Percentiles rank a stretch among this genome's conserved stretches.
Evolutionary conservation across 2,329 filamentous ascomycete genomes (phyloP).

Genomic region (Clonostachys solani): DNA sequence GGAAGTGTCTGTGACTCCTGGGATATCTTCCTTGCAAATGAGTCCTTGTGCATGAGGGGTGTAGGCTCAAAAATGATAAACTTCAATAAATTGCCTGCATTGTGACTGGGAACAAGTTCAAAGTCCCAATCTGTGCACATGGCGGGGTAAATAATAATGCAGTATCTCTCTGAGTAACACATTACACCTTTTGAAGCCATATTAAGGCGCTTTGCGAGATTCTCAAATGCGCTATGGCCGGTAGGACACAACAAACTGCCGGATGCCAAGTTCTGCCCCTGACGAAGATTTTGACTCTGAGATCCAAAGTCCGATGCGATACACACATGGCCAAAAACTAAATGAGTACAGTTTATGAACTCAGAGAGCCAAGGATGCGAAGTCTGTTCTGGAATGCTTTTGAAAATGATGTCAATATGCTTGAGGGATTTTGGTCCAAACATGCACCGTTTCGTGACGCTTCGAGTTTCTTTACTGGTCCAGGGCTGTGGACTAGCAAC

Average conservation of each 20-base stretch:
- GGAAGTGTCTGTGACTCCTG: no score
- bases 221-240: slow-evolving; percentile 11
- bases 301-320: slow-evolving; percentile 19
- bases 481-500: no score
- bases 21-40: no score
- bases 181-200: slow-evolving; percentile 28
- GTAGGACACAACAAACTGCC: slow-evolving; percentile 11
- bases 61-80: slow-evolving; percentile 28
- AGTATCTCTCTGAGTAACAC: slow-evolving; percentile 19
- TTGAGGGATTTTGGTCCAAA: neutral
- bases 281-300: neutral
- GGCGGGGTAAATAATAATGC: slow-evolving; percentile 32
- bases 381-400: neutral
- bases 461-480: neutral
- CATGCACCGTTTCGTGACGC: neutral
- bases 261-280: slow-evolving; percentile 1
- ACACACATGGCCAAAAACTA: slow-evolving; percentile 28
- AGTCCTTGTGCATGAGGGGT: neutral
- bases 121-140: slow-evolving; percentile 26
- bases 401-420: neutral
- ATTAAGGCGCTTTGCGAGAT: slow-evolving; percentile 24
- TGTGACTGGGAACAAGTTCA: neutral
- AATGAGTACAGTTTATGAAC: slow-evolving; percentile 12
- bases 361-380: slow-evolving; percentile 14
- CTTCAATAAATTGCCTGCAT: slow-evolving; percentile 13